Conservation (phyloP, 331 rosid genomes). For the Rhamnella rubrinervis region DNA sequence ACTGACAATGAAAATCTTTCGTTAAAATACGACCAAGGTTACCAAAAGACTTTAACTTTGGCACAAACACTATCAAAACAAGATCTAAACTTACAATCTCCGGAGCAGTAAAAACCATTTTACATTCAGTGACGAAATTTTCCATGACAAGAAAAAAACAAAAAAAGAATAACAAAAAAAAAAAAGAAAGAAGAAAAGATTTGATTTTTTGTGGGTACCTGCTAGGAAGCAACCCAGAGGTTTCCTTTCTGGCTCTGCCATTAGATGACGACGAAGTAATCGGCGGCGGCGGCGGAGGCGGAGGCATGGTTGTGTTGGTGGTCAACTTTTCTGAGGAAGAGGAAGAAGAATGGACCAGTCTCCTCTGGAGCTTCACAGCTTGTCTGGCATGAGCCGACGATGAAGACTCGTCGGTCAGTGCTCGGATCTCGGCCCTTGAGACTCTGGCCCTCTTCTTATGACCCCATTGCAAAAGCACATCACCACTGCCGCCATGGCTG, state of each 20-base stretch:
- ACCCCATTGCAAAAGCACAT: constrained; percentile 65
- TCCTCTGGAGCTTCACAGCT: constrained; percentile 36
- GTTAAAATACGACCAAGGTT: too few relatives aligned
- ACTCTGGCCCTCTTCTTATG: constrained; percentile 59
- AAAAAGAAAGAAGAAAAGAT: background rate
- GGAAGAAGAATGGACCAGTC: background rate
- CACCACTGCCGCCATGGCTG: constrained; percentile 38
- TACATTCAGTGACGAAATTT: too few relatives aligned
- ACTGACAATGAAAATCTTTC: background rate
- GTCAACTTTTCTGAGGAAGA: constrained; percentile 18
- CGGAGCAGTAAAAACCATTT: too few relatives aligned
- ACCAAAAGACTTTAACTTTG: too few relatives aligned
- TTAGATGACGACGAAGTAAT: constrained; percentile 41
- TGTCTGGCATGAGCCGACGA: constrained; percentile 41
- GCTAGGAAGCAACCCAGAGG: constrained; percentile 32
- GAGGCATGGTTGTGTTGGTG: constrained; percentile 24
- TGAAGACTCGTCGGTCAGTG: constrained; percentile 44
- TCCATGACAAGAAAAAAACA: background rate
- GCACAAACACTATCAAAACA: too few relatives aligned
- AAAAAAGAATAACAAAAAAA: background rate
- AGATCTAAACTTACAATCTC: too few relatives aligned
- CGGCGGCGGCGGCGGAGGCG: constrained; percentile 53
- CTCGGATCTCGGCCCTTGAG: constrained; percentile 53
- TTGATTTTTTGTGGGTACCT: constrained; percentile 32
- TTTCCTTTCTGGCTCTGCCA: constrained; percentile 45